Evolutionary conservation across 768 basidiomycete genomes (phyloP), one percentile per base, ranked within the genome.

Genomic region (Trametes meyenii): DNA sequence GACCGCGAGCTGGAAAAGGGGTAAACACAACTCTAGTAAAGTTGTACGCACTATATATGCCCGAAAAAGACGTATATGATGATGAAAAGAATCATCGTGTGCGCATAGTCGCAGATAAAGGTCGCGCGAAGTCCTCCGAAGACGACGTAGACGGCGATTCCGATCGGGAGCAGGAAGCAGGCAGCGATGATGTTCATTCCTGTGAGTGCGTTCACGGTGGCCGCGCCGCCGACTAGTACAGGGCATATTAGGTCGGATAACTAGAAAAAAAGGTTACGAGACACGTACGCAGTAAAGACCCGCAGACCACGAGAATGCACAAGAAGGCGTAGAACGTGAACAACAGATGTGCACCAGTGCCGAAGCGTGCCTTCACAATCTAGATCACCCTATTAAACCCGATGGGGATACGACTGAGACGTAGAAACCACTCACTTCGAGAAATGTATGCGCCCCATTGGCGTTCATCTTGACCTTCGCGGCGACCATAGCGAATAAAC

Each of bases 381-480:
- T 80, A 56, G 48, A 23, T 24, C 17, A 3, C n/a, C 5, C n/a
- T 16, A 35, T 17, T 16, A 35, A 35, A 29, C 49, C 46, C 16
- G n/a, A 13, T 7, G 40, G 50, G 23, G 13, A 1, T 33, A 3
- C 26, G 36, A n/a, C 29, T 8, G 8, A 29, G 10, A 16, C 11
- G 13, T 44, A 21, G 4, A 21, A 35, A 17, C 13, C 1, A 14
- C 68, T 3, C 60, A 77, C 79, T 67, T 87, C 83, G 24, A 84
- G 72, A 65, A 83, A 85, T 0, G 84, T 87, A 63, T 82, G 82
- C 0, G 83, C 83, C 16, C 80, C 79, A 35, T 83, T 83, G 0
- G 84, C 85, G 51, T 85, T 85, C 76, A 78, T 79, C 69, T 86
- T 87, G 12, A 85, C 79, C 66, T 84, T 81, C 1, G 82, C 79